phyloP scores from a whole-genome alignment of 352 stramenopile species.

The Thraustotheca clavata region DNA sequence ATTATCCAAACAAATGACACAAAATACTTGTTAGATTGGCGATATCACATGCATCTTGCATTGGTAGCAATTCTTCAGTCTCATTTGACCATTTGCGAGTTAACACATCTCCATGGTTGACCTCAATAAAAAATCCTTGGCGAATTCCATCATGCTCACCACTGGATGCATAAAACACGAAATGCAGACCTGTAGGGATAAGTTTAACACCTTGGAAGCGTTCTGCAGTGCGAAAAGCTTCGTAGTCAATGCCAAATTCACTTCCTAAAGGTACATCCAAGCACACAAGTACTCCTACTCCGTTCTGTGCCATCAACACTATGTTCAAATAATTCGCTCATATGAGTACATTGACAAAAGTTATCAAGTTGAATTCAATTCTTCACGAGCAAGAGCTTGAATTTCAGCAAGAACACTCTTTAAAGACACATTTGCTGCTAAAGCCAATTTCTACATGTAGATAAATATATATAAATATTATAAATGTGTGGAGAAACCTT shows the following conservation, averaged over 20 bases:
- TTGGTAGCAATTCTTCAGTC: constrained; percentile 60
- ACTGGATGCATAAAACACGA: constrained; percentile 74
- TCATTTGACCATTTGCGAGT: constrained; percentile 68
- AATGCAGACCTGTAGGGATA: constrained; percentile 65
- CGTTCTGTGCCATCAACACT: no score
- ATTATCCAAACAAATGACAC: background rate
- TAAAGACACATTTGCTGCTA: background rate
- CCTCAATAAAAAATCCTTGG: constrained; percentile 71
- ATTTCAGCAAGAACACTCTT: constrained; percentile 13
- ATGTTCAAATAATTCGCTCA: background rate
- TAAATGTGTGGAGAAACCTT: constrained; percentile 28
- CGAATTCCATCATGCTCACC: constrained; percentile 66
- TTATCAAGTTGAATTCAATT: background rate
- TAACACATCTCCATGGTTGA: constrained; percentile 52
- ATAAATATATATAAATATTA: background rate
- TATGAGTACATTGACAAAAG: constrained; percentile 8
- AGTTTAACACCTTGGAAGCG: constrained; percentile 84
- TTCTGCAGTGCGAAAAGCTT: constrained; percentile 67
- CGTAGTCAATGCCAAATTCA: constrained; percentile 82
- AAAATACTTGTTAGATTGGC: constrained; percentile 60
- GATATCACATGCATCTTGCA: constrained; percentile 47
- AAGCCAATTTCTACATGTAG: constrained; percentile 6
- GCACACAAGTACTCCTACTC: constrained; percentile 67
- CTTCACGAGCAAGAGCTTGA: background rate
- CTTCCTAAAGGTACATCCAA: constrained; percentile 65